These are phyloP conservation scores for Microthyrium microscopicum DNA, from an alignment of 2,329 filamentous ascomycete genomes.

Conservation along the genomic window DNA sequence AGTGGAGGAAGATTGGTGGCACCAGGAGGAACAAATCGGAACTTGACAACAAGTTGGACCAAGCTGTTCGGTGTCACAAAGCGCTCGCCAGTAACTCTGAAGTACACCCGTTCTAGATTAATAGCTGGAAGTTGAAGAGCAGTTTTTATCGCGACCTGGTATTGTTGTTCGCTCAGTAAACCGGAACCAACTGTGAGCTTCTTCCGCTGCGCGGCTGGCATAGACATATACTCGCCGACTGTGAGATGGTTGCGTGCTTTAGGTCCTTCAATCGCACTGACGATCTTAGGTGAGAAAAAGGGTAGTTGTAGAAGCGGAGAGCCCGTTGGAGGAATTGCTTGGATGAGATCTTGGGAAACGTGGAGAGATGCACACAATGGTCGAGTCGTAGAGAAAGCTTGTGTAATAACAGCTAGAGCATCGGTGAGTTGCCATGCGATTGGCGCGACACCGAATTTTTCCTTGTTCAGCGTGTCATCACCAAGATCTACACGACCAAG, in stretches of 20 bases:
- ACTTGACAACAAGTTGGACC: slow-evolving; percentile 89
- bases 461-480: slow-evolving; percentile 57
- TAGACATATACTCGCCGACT: slow-evolving; percentile 76
- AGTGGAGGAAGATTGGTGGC: slow-evolving; percentile 57
- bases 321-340: slow-evolving; percentile 67
- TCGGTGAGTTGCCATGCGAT: slow-evolving; percentile 74
- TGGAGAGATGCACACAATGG: slow-evolving; percentile 72
- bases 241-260: slow-evolving; percentile 46
- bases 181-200: slow-evolving; percentile 51
- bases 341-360: slow-evolving; percentile 72
- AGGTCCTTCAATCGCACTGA: slow-evolving; percentile 53
- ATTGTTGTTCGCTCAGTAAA: slow-evolving; percentile 60
- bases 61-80: slow-evolving; percentile 83
- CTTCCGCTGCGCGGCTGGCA: slow-evolving; percentile 59
- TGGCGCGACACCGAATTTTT: slow-evolving; percentile 80
- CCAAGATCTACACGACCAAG: slow-evolving; percentile 74
- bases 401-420: slow-evolving; percentile 69
- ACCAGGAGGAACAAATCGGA: slow-evolving; percentile 80
- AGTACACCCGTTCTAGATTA: slow-evolving; percentile 81
- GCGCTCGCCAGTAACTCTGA: slow-evolving; percentile 93
- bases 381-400: slow-evolving; percentile 70
- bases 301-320: slow-evolving; percentile 88
- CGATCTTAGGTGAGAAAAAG: slow-evolving; percentile 52
- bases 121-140: slow-evolving; percentile 73
- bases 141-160: slow-evolving; percentile 56